Base-by-base conservation (phyloP, 495 filamentous ascomycete genomes). In the Hypoxylon intermedium region DNA sequence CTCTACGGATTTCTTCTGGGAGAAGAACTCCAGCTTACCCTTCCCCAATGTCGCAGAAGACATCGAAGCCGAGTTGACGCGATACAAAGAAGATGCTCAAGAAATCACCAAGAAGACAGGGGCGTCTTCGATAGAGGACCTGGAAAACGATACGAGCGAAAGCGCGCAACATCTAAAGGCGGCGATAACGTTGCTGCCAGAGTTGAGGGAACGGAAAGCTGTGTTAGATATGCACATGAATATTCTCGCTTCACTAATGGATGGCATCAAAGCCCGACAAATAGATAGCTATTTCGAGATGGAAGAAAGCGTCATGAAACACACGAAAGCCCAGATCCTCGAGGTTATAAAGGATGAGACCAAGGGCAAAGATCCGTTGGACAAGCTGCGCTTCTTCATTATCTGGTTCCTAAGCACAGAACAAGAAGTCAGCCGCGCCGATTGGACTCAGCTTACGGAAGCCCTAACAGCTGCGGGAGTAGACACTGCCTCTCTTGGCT, bases 211-310 rank as follows among this genome's bases (percentile, higher is more conserved):
- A 66, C 85, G 94, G 53, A 99, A 99, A 72, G 87, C 88, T 1
- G 83, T 87, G 13, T 82, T 99, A 9, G 93, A 97, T 69, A 98
- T 97, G 91, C 95, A 99, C 73, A 99, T 99, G 95, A 97, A 96
- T 71, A 97, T 97, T 53, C 84, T 91, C n/a, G 91, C 90, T 6
- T 86, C 89, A 12, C 73, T 96, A 6, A 75, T 96, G 41, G 89
- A 89, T 60, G 92, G 92, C 1, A 94, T 97, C 72, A 95, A 97
- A 73, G 92, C 93, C 60, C 87, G 95, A 2, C 92, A 98, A 71
- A 76, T 99, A 18, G 94, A 99, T 70, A 93, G 93, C 68, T 99
- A 89, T 77, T 98, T 92, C 77, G 91, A 98, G 74, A 82, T 96
- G 19, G 95, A 99, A 68, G 92, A 99, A 72, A 91, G 87, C 63